Conservation (phyloP, 208 protist genomes). For the Naegleria lovaniensis region DNA sequence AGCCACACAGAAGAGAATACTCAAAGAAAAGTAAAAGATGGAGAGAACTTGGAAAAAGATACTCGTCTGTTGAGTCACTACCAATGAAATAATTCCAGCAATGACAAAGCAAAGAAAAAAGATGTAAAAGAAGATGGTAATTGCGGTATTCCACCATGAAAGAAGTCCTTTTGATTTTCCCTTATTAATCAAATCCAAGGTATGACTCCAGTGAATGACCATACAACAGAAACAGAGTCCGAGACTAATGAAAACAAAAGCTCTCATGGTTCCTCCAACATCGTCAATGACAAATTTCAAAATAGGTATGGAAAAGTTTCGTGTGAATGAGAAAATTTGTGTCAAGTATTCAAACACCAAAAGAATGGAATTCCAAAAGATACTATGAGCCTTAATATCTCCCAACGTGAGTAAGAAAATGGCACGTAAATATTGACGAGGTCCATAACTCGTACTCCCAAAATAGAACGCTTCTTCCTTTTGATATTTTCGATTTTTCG, state of each 20-base stretch:
- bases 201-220: neutral
- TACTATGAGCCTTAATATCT: neutral
- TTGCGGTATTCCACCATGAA: neutral
- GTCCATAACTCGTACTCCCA: neutral
- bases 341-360: neutral
- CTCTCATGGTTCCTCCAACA: neutral
- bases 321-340: neutral
- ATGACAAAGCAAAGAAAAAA: neutral
- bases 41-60: neutral
- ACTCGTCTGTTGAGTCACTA: neutral
- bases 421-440: neutral
- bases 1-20: neutral
- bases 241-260: neutral
- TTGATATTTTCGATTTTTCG: neutral
- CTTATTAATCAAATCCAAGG: neutral
- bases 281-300: neutral
- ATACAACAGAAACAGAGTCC: neutral
- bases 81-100: neutral
- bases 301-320: neutral
- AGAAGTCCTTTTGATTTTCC: neutral
- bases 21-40: neutral
- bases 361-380: neutral
- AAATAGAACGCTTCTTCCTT: neutral
- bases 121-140: neutral
- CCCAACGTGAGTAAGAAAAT: neutral